Percentiles rank a stretch among this genome's conserved stretches.
Evolutionary conservation across 2,329 filamentous ascomycete species (phyloP).

Genomic region (Iodosphaeria phyllophila): DNA sequence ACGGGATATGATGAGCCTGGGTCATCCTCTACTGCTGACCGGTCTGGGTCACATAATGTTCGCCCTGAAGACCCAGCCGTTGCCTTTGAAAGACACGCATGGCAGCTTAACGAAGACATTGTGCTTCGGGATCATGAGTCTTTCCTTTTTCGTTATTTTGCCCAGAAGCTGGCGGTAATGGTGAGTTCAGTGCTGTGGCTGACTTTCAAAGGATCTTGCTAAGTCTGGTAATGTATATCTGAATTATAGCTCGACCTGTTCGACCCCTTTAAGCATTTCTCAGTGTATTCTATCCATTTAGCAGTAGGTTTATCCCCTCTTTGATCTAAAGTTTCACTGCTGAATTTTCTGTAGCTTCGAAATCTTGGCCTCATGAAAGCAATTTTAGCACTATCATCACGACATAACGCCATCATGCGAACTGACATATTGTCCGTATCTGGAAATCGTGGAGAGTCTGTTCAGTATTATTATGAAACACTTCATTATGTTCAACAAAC

Average conservation of each 20-base stretch:
- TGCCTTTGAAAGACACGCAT: slow-evolving; percentile 8
- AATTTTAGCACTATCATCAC: slow-evolving; percentile 33
- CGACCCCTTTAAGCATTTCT: slow-evolving; percentile 14
- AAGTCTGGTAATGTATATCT: too few species aligned
- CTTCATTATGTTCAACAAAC: slow-evolving; percentile 41
- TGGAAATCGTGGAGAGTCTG: too few species aligned
- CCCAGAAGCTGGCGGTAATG: slow-evolving; percentile 9
- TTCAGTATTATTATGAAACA: slow-evolving; percentile 43
- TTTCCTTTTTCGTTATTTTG: slow-evolving; percentile 12
- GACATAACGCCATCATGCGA: slow-evolving; percentile 17
- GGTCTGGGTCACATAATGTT: neutral
- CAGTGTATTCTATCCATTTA: slow-evolving; percentile 14
- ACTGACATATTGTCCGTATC: neutral
- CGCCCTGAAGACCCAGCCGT: slow-evolving; percentile 1
- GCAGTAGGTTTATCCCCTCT: slow-evolving; percentile 7
- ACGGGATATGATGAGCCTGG: neutral
- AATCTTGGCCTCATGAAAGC: slow-evolving; percentile 39
- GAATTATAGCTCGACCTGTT: slow-evolving; percentile 13
- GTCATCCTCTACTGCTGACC: neutral
- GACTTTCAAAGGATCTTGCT: too few species aligned
- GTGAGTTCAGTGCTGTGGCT: slow-evolving; percentile 4
- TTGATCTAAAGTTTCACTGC: neutral
- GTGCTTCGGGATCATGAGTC: slow-evolving; percentile 9
- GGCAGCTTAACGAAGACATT: slow-evolving; percentile 10
- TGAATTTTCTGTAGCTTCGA: slow-evolving; percentile 13